Conservation (phyloP, 192 early-diverging fungal species). For the Podila horticola region DNA sequence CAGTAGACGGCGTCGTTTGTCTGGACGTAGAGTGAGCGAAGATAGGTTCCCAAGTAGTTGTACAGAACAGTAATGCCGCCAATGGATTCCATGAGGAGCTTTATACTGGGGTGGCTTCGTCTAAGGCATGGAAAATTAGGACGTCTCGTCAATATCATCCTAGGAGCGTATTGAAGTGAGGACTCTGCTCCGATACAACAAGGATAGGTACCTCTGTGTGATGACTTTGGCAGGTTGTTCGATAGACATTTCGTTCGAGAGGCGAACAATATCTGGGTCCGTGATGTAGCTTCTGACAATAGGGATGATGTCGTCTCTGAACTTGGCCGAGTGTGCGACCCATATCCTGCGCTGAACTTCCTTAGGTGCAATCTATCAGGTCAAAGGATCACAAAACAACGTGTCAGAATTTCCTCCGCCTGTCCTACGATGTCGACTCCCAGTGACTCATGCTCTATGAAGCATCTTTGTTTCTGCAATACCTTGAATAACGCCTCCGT, state of each 20-base stretch:
- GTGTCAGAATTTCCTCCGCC: background rate
- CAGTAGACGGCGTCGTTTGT: slow-evolving; percentile 52
- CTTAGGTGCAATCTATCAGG: slow-evolving; percentile 37
- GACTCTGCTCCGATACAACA: no score
- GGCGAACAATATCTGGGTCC: slow-evolving; percentile 40
- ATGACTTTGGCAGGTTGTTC: slow-evolving; percentile 42
- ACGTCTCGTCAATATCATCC: background rate
- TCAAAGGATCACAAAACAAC: background rate
- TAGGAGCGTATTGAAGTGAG: background rate
- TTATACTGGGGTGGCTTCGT: slow-evolving; percentile 51
- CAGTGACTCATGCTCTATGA: background rate
- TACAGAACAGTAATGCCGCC: slow-evolving; percentile 42
- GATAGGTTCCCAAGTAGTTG: slow-evolving; percentile 40
- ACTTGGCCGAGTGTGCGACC: slow-evolving; percentile 43
- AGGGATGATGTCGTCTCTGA: slow-evolving; percentile 42
- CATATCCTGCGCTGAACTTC: slow-evolving; percentile 47
- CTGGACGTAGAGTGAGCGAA: slow-evolving; percentile 45
- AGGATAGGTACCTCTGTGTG: slow-evolving; percentile 23
- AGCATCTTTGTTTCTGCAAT: slow-evolving; percentile 6
- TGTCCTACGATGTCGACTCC: no score
- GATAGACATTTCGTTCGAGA: slow-evolving; percentile 45
- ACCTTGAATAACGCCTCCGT: slow-evolving; percentile 55
- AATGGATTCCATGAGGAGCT: slow-evolving; percentile 39
- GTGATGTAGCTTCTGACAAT: slow-evolving; percentile 35
- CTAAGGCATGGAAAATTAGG: slow-evolving; percentile 2